Percentiles rank a stretch among this genome's conserved stretches.
Conservation (phyloP, 495 filamentous ascomycete genomes). For the Talaromyces thailandensis region DNA sequence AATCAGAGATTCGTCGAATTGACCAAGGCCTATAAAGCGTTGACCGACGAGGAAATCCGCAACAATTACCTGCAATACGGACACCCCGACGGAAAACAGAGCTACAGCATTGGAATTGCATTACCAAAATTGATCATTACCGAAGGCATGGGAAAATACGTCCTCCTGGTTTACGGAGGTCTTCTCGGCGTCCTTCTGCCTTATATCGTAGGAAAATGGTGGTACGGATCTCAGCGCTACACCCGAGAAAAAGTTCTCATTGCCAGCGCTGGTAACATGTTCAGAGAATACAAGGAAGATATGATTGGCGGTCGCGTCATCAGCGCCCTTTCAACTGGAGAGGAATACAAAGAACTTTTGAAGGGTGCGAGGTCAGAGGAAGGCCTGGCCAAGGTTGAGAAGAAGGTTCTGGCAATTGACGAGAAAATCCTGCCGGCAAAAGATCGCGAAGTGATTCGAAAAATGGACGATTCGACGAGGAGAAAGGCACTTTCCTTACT, state of each 20-base stretch:
- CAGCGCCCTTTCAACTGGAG: constrained; percentile 67
- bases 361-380: constrained; percentile 65
- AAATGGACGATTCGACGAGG: constrained; percentile 62
- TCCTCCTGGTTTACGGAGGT: constrained; percentile 77
- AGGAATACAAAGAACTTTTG: constrained; percentile 67
- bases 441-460: constrained; percentile 57
- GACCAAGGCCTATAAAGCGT: constrained; percentile 92
- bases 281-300: constrained; percentile 80
- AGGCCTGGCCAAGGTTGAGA: constrained; percentile 73
- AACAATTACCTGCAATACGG: constrained; percentile 95
- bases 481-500: constrained; percentile 82
- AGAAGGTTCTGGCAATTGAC: constrained; percentile 56
- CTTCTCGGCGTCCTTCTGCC: constrained; percentile 84
- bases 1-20: constrained; percentile 88
- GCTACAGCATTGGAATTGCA: constrained; percentile 95
- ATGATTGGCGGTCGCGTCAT: constrained; percentile 74
- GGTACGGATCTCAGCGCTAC: constrained; percentile 88
- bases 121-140: constrained; percentile 87
- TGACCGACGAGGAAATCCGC: constrained; percentile 93
- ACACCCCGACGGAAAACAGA: constrained; percentile 95
- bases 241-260: constrained; percentile 89
- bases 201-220: constrained; percentile 93
- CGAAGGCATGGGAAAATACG: constrained; percentile 92
- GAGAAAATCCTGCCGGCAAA: constrained; percentile 35
- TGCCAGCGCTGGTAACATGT: constrained; percentile 86